Evolutionary conservation across 1,284 basidiomycete genomes (phyloP), one percentile per base, ranked within the genome.

Genomic region (Wallemia hederae): DNA sequence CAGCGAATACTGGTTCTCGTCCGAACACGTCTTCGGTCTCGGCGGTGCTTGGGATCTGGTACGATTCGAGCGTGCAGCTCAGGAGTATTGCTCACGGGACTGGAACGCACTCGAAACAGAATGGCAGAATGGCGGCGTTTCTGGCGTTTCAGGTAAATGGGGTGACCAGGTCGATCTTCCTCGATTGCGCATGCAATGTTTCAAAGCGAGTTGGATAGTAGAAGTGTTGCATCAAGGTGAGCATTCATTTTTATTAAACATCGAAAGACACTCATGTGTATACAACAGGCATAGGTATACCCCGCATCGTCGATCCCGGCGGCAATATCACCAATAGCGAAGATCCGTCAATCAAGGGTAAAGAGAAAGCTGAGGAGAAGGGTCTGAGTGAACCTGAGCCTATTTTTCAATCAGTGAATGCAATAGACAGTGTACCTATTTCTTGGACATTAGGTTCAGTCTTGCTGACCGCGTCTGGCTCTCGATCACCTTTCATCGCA

Each of bases 1-100:
- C 29, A 92, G 88, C 14, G 94, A 99, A 71, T 99, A 98, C 70
- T 99, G 92, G 91, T 98, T 96, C 73, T 96, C 91, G 27, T 87
- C 90, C 3, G 88, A 97, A 66, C 89, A 97, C 69, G 82, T 97
- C 49, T 90, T 97, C 65, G 85, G 85, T 1, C 77, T 96, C 1
- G 92, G 91, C 15, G 94, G 94, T 1, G 77, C 88, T 5, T 98
- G 96, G 74, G 86, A 98, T 70, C 92, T 87, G 70, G 85, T 89
- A 24, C 83, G 91, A 67, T 98, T 94, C 72, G 92, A 98, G 69
- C 82, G 83, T 59, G 86, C 89, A 1, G 94, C 94, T 27, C 78
- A 80, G 24, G 76, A 80, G 25, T 99, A 90, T 69, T 99, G 94
- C 66, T 73, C 74, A 0, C 78, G 80, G 61, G 76, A 82, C 57